Conservation (phyloP, 2,329 filamentous ascomycete species). For the Xylaria polymorpha region DNA sequence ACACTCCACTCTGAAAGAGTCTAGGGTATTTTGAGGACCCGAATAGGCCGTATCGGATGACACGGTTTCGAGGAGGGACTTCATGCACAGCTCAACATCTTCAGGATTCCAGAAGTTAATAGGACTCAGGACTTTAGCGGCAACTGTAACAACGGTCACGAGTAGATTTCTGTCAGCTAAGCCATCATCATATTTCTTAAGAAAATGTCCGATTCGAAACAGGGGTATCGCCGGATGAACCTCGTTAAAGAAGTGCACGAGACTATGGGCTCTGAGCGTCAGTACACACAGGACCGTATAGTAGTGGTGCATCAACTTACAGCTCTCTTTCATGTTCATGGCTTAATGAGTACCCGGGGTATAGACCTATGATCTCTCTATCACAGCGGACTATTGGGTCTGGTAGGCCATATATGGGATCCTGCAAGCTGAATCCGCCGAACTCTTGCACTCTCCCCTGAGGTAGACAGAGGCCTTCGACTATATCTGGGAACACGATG, state of each 20-base stretch:
- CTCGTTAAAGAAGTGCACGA: slow-evolving; percentile 48
- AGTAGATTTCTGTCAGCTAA: slow-evolving; percentile 41
- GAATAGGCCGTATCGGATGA: slow-evolving; percentile 32
- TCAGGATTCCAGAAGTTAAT: slow-evolving; percentile 41
- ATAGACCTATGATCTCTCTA: slow-evolving; percentile 18
- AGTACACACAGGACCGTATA: background rate
- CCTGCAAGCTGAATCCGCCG: slow-evolving; percentile 23
- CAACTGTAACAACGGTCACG: slow-evolving; percentile 47
- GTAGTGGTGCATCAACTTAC: slow-evolving; percentile 32
- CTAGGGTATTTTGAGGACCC: slow-evolving; percentile 36
- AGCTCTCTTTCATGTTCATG: slow-evolving; percentile 40
- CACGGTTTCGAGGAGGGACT: slow-evolving; percentile 39
- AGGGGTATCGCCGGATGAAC: slow-evolving; percentile 49
- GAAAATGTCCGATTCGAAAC: slow-evolving; percentile 45
- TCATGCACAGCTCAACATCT: slow-evolving; percentile 43
- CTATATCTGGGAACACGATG: background rate
- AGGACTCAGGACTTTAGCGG: slow-evolving; percentile 46
- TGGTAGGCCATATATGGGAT: slow-evolving; percentile 27
- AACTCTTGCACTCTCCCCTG: slow-evolving; percentile 20
- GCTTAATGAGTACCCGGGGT: slow-evolving; percentile 41
- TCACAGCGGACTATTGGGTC: background rate
- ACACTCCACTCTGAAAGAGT: slow-evolving; percentile 50
- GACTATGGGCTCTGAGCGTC: slow-evolving; percentile 22
- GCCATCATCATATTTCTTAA: slow-evolving; percentile 45
- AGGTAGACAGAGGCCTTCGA: slow-evolving; percentile 13